Evolutionary conservation across 768 basidiomycete genomes (phyloP), one percentile per base, ranked within the genome.

Genomic region (Lactifluus hygrophoroides): DNA sequence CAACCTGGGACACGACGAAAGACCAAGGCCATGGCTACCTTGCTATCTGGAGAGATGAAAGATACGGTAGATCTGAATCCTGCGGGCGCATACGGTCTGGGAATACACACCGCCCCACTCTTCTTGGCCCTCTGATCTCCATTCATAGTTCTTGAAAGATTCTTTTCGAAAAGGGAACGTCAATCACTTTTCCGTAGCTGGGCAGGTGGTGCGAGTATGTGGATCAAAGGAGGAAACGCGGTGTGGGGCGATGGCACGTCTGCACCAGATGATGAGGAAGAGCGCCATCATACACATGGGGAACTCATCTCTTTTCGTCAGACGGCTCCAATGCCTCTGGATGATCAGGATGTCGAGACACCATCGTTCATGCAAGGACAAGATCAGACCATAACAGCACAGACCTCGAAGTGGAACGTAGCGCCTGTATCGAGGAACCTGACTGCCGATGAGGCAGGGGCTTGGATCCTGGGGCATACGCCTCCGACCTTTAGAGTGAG

Each of bases 11-110:
- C 50, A 3, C 17, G n/a, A 13, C n/a, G 19, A 5, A 54, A 90
- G 90, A 79, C 90, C 1, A 99, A 97, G 74, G 89, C 94, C 0
- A 94, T 97, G 90, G 72, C 94, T 0, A 94, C 96, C 0, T 91
- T 97, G 69, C 75, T 97, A 40, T 93, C 90, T 0, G 95, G 95
- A 11, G 95, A 98, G 72, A 96, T 97, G 85, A 86, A 87, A 68
- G 91, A 95, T 64, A 94, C 92, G 0, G 90, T 92, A 5, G 83
- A 90, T 67, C 78, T 94, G 73, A 84, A 87, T 67, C 86, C 86
- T 14, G 88, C 85, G 14, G 90, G 86, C 16, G 82, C 84, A 49
- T 88, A 90, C 68, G 85, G 85, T 85, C 49, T 28, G 75, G n/a
- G 7, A 8, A 11, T 9, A 23, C 50, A 42, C 16, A 27, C 43